Evolutionary conservation across 768 basidiomycete species (phyloP), one percentile per base, ranked within the genome.

Genomic region (Mycena crocata): DNA sequence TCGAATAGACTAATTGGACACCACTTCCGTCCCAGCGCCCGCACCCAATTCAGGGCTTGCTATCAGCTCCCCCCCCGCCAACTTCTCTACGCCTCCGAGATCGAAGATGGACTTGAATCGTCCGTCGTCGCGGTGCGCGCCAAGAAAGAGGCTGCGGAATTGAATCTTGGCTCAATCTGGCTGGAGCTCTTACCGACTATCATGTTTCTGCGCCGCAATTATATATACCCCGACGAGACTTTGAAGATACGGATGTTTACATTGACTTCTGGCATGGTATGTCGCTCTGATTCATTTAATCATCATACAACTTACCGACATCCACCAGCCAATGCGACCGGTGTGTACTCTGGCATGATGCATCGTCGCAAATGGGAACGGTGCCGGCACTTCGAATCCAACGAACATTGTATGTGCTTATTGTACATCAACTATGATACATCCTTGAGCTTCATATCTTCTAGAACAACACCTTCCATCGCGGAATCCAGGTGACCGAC

Each of bases 251-350:
- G 44, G 37, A 61, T 30, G 45, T 71, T 21, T 71, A 62, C 30
- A 51, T 68, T 21, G 70, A 71, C 50, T 64, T 71, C 34, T 71
- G 70, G 70, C 62, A 71, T 42, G 60, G 69, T 64, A n/a, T 8
- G 61, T 55, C 9, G 30, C 31, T 1, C n/a, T 21, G 6, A 8
- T 23, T 23, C 12, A 12, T 42, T 40, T 40, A 7, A 37, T 12
- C 12, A 44, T 44, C 13, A 17, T 5, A 37, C 35, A 42, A 19
- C 40, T 42, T 13, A 42, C 40, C 9, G 17, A 23, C 51, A 9
- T 19, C 21, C 21, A 19, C 37, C 46, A 68, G 64, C 63, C 17
- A 68, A 71, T 26, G 30, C 70, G 19, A 71, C 70, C 15, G 67
- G 70, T 21, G 70, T 68, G 19, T 71, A 71, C 35, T 49, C 62